Evolutionary conservation across 345 rosid genomes (phyloP), one percentile per base, ranked within the genome.

Genomic region (Triadica sebifera): DNA sequence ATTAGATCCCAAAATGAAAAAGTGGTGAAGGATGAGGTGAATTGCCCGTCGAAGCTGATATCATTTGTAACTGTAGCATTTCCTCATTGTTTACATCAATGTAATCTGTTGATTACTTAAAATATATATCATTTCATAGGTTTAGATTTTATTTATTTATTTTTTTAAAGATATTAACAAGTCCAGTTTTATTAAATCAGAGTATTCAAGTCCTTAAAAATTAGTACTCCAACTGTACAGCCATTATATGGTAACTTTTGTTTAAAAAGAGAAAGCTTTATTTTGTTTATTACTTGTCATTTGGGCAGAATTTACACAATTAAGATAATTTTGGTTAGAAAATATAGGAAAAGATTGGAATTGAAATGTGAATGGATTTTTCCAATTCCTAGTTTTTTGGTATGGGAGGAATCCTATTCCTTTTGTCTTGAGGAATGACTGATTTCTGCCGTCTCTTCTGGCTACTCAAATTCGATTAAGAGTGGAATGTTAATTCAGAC

Each of bases 1-100:
- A 41, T 51, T 22, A 24, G 37, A 50, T 60, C 34, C 46, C 52
- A 62, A 7, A 71, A 63, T 38, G 74, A 69, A 39, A 76, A 55
- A 37, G 74, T 51, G 70, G 24, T 45, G 72, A 55, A 72, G 59
- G 65, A 73, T 62, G 57, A 47, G 63, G 60, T 66, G 74, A 75
- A 51, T 65, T 66, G 69, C 64, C 59, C 10, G 55, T 9, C 71
- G 17, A 38, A 9, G 38, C n/a, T 11, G 22, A 37, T 37, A 74
- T 53, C 16, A 6, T 38, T 59, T 47, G 72, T 63, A 53, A 67
- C 56, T 37, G 47, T 59, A 46, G 67, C 70, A 47, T 69, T 63
- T 58, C 34, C n/a, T 38, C 47, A 45, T 65, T 56, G 60, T 77
- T 73, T 63, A 51, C 60, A 43, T 47, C 53, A 46, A 52, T 73